A percentile compares a stretch with the other conserved stretches of the same genome.
Conservation (phyloP, 1,284 basidiomycete species). For the Hemileia vastatrix region DNA sequence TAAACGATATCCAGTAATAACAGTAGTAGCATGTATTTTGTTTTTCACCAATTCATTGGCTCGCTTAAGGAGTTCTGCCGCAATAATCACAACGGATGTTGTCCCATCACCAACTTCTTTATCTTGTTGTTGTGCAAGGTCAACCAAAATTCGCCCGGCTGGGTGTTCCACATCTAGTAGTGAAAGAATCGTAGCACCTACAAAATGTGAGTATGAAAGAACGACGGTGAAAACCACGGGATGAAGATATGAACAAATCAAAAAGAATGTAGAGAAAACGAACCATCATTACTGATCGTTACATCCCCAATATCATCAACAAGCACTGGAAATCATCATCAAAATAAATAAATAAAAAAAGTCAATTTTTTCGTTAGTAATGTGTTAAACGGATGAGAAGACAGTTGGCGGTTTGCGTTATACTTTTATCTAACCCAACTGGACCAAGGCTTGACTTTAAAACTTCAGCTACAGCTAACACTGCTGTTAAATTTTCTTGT, state of each 20-base stretch:
- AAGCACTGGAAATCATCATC: slow-evolving; percentile 52
- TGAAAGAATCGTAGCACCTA: slow-evolving; percentile 82
- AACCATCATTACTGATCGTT: slow-evolving; percentile 92
- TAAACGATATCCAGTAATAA: slow-evolving; percentile 95
- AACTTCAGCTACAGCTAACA: slow-evolving; percentile 92
- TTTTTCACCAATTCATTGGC: slow-evolving; percentile 98
- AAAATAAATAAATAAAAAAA: slow-evolving; percentile 12
- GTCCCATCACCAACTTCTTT: slow-evolving; percentile 99
- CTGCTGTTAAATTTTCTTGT: slow-evolving; percentile 64
- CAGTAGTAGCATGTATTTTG: slow-evolving; percentile 98
- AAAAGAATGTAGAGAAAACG: not conserved
- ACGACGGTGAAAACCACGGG: no score
- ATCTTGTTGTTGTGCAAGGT: slow-evolving; percentile 97
- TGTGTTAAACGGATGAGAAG: no score
- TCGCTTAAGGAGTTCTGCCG: slow-evolving; percentile 84
- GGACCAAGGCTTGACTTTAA: slow-evolving; percentile 95
- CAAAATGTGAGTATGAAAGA: no score
- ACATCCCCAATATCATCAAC: slow-evolving; percentile 99
- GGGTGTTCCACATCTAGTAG: slow-evolving; percentile 85
- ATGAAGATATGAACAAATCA: no score
- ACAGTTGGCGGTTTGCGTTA: not conserved
- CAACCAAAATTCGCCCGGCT: slow-evolving; percentile 87
- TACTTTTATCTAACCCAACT: slow-evolving; percentile 49
- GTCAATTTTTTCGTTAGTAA: slow-evolving; percentile 1
- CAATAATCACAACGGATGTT: slow-evolving; percentile 95